Evolutionary conservation across 1,284 basidiomycete species (phyloP).

Genomic region (Lentinula novae-zelandiae): DNA sequence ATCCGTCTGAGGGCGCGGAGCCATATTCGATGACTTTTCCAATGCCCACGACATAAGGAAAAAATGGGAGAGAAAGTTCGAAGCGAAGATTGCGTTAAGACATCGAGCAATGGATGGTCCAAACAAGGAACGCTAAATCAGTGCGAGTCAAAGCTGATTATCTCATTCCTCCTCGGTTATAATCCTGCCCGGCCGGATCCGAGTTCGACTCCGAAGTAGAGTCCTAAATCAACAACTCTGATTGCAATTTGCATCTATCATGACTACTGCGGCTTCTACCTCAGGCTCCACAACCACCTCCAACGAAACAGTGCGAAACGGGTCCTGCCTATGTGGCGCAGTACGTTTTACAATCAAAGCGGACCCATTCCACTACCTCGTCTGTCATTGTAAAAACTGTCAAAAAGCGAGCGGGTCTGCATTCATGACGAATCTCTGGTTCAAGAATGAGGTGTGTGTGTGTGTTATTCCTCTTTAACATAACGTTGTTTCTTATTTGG

Average conservation of each 20-base stretch:
- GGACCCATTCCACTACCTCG: slow-evolving; percentile 29
- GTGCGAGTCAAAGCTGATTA: background rate
- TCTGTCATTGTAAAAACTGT: slow-evolving; percentile 34
- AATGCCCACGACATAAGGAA: no score
- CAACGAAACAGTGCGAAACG: slow-evolving; percentile 12
- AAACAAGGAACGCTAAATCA: background rate
- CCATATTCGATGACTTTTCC: no score
- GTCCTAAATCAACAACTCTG: background rate
- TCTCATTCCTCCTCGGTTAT: background rate
- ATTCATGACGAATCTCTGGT: slow-evolving; percentile 30
- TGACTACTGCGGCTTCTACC: background rate
- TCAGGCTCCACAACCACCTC: background rate
- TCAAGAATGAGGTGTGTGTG: slow-evolving; percentile 28
- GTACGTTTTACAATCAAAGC: slow-evolving; percentile 26
- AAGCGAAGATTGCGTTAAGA: no score
- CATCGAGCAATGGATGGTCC: no score
- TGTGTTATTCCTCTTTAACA: background rate
- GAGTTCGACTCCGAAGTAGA: no score
- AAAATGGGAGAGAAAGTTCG: no score
- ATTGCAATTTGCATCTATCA: background rate
- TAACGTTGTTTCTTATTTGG: background rate
- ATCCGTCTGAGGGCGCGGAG: no score
- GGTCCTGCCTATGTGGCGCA: slow-evolving; percentile 27
- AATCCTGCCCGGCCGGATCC: background rate
- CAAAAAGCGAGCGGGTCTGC: slow-evolving; percentile 29